Evolutionary conservation across 2,329 filamentous ascomycete genomes (phyloP).

Genomic region (Fusarium goolgardi): DNA sequence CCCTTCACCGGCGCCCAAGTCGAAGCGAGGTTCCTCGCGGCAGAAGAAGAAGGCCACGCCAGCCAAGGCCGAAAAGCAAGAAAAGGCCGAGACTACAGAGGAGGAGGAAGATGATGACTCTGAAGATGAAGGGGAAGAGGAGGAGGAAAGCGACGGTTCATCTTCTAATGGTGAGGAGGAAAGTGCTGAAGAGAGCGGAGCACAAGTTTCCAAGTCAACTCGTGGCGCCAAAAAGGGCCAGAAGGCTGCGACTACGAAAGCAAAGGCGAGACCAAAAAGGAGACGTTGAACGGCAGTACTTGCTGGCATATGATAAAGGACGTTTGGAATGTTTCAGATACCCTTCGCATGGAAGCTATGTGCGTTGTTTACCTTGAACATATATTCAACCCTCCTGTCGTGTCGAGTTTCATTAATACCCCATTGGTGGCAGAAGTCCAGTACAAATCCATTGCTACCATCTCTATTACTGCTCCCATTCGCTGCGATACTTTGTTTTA

Average conservation of each 20-base stretch:
- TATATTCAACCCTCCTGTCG: not conserved
- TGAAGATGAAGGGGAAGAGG: slow-evolving; percentile 53
- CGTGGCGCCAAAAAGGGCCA: slow-evolving; percentile 54
- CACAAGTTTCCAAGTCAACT: slow-evolving; percentile 53
- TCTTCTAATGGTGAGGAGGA: slow-evolving; percentile 50
- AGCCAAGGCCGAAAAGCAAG: slow-evolving; percentile 54
- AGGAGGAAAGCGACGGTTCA: slow-evolving; percentile 52
- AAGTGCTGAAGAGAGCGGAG: slow-evolving; percentile 53
- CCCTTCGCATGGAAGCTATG: slow-evolving; percentile 18
- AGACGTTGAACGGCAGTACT: slow-evolving; percentile 40
- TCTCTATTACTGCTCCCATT: slow-evolving; percentile 56
- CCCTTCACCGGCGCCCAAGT: slow-evolving; percentile 51
- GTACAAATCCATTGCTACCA: not conserved
- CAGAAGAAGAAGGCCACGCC: slow-evolving; percentile 60
- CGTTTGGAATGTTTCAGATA: slow-evolving; percentile 18
- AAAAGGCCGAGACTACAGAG: slow-evolving; percentile 51
- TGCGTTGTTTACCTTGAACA: not conserved
- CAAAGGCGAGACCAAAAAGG: slow-evolving; percentile 51
- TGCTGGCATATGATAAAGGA: not conserved
- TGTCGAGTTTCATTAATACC: not conserved
- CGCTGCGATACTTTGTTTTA: slow-evolving; percentile 51
- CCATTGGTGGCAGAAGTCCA: not conserved
- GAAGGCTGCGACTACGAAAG: slow-evolving; percentile 34
- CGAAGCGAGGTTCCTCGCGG: slow-evolving; percentile 57
- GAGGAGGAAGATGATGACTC: slow-evolving; percentile 53